phyloP scores from a whole-genome alignment of 768 basidiomycete genomes.

The Mycena belliarum region DNA sequence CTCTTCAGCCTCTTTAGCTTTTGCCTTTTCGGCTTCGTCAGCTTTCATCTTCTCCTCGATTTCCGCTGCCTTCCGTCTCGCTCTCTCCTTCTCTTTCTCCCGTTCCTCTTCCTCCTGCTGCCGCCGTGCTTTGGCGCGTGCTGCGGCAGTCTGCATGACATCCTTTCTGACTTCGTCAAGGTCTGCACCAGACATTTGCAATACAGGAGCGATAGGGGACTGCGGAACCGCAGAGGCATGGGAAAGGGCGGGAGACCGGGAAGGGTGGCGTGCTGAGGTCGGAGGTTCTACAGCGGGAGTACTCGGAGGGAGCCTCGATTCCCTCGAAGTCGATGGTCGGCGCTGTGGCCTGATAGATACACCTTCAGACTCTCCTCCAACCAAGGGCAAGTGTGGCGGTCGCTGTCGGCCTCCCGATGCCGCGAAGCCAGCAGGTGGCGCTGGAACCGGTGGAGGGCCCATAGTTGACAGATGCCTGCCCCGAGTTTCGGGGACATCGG shows the following conservation, averaged over 20 bases:
- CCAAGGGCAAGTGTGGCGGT: slow-evolving; percentile 55
- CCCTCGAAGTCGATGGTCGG: slow-evolving; percentile 45
- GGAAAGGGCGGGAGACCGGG: slow-evolving; percentile 47
- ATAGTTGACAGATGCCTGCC: slow-evolving; percentile 45
- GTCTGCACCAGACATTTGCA: slow-evolving; percentile 40
- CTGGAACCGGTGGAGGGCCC: slow-evolving; percentile 54
- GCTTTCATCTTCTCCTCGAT: slow-evolving; percentile 67
- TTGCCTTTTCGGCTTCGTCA: slow-evolving; percentile 38
- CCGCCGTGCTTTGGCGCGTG: slow-evolving; percentile 75
- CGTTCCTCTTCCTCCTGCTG: slow-evolving; percentile 84
- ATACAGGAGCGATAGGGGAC: slow-evolving; percentile 29
- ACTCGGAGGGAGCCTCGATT: slow-evolving; percentile 38
- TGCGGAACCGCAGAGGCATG: slow-evolving; percentile 45
- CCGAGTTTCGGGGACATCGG: slow-evolving; percentile 34
- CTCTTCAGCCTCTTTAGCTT: slow-evolving; percentile 18
- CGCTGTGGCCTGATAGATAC: slow-evolving; percentile 19
- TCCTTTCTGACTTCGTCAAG: slow-evolving; percentile 71
- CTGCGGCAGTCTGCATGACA: slow-evolving; percentile 83
- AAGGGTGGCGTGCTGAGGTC: slow-evolving; percentile 33
- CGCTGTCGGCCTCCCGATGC: slow-evolving; percentile 42
- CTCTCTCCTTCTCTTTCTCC: slow-evolving; percentile 78
- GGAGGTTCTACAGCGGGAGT: slow-evolving; percentile 30
- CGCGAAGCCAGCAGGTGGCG: slow-evolving; percentile 22
- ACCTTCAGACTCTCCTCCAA: slow-evolving; percentile 23
- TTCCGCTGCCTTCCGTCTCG: slow-evolving; percentile 76